Evolutionary conservation across 2,329 filamentous ascomycete genomes (phyloP), one percentile per base, ranked within the genome.

Genomic region (Claviceps sp.): DNA sequence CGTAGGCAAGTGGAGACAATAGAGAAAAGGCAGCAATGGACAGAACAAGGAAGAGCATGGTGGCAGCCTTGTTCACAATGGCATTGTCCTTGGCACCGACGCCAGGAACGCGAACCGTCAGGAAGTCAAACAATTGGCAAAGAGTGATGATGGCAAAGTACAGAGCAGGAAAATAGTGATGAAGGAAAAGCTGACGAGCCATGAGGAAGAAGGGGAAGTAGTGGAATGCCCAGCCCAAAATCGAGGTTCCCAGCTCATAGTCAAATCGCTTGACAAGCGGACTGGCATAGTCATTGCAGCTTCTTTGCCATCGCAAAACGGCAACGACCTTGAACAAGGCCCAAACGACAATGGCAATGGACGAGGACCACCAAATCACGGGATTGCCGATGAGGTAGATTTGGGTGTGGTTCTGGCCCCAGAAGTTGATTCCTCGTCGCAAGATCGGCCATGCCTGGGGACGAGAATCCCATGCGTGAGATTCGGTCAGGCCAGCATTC

Each of bases 201-300:
- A 98, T 97, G 53, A 98, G 79, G 73, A 83, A 98, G 74, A 98
- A 98, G 11, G 93, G 93, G 76, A 98, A 97, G 74, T 96, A 98
- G 71, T 98, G 93, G 68, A 98, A 85, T 47, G 87, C 88, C 93
- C 93, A 98, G 59, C 86, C 93, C 8, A 98, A 79, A 37, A 96
- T 85, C 18, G 82, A 88, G 50, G 83, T 88, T 55, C 93, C 93
- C 54, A 97, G 81, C 70, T 98, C 93, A 64, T 96, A 97, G 70
- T 97, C 93, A 67, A 97, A 98, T 52, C 93, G 88, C 73, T 95
- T 95, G 77, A 97, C 95, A 41, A 79, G 85, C 48, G 81, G 67
- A 65, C 85, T 82, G 55, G 77, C 72, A 68, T 98, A 97, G 70
- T 98, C 93, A 60, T 81, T 78, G 76, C 76, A 97, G 67, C 83